These are phyloP conservation scores for Cairneyella variabilis DNA, from an alignment of 495 filamentous ascomycete genomes.

Conservation along the genomic window DNA sequence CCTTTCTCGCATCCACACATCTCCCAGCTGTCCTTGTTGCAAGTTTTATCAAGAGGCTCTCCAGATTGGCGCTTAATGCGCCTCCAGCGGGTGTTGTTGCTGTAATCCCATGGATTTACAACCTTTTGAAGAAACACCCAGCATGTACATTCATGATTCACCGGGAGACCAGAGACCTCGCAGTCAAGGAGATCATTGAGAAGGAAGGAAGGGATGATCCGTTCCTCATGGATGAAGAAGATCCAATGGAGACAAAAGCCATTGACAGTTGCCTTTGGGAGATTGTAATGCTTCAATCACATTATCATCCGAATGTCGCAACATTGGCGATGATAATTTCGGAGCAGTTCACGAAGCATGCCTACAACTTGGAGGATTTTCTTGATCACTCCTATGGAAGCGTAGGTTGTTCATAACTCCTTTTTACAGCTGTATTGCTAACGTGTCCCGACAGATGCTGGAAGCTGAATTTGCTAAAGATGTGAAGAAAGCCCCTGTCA, in stretches of 20 bases:
- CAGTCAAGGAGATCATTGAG: constrained; percentile 52
- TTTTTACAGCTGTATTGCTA: neutral
- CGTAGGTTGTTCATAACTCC: constrained; percentile 46
- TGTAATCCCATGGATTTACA: constrained; percentile 91
- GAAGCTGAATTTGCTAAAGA: constrained; percentile 77
- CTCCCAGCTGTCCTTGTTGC: constrained; percentile 86
- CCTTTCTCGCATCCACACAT: constrained; percentile 89
- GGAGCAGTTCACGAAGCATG: constrained; percentile 95
- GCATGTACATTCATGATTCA: constrained; percentile 95
- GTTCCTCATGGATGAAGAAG: constrained; percentile 67
- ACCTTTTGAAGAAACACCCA: constrained; percentile 86
- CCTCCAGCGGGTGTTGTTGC: constrained; percentile 85
- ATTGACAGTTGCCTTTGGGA: constrained; percentile 96
- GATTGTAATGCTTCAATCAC: constrained; percentile 78
- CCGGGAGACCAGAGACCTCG: constrained; percentile 57
- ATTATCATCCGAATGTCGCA: constrained; percentile 97
- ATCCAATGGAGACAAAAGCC: constrained; percentile 81
- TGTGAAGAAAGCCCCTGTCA: constrained; percentile 77
- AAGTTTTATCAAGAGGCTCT: constrained; percentile 90
- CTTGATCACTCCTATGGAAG: constrained; percentile 89
- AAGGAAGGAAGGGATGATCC: constrained; percentile 72
- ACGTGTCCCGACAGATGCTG: constrained; percentile 52
- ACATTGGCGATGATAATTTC: constrained; percentile 90
- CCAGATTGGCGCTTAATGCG: constrained; percentile 75
- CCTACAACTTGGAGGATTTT: constrained; percentile 92